Conservation (phyloP, 75 land plant species). For the Pinus taeda region DNA sequence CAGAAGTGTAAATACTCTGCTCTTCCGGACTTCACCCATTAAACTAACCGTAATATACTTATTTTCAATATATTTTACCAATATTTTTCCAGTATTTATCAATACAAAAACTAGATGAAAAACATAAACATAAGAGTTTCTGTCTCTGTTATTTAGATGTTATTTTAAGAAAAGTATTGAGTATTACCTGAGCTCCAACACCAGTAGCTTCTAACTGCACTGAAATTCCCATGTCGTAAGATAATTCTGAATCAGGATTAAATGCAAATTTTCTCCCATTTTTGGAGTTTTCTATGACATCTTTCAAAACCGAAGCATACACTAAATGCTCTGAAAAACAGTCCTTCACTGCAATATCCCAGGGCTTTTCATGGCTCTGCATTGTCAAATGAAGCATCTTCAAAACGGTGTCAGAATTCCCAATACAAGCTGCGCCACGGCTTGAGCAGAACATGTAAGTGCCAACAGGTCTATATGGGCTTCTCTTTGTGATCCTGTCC, state of each 20-base stretch:
- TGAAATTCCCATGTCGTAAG: neutral
- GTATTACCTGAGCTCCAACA: neutral
- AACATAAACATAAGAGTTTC: no score
- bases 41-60: no score
- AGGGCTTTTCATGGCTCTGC: neutral
- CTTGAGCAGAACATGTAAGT: neutral
- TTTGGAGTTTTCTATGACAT: neutral
- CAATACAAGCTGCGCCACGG: slow-evolving; percentile 1
- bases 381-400: neutral
- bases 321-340: neutral
- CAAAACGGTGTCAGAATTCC: neutral
- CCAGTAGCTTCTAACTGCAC: neutral
- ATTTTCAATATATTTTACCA: no score
- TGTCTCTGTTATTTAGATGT: no score
- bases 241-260: neutral
- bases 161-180: no score
- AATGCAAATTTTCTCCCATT: no score
- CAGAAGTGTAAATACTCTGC: no score
- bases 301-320: neutral
- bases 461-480: slow-evolving; percentile 8
- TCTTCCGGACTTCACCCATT: no score
- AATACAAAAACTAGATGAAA: no score
- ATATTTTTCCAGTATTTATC: no score
- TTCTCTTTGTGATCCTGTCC: slow-evolving; percentile 1
- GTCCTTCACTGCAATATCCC: neutral